Base-by-base conservation (phyloP, 2,329 filamentous ascomycete genomes). In the Exophiala alcalophila region DNA sequence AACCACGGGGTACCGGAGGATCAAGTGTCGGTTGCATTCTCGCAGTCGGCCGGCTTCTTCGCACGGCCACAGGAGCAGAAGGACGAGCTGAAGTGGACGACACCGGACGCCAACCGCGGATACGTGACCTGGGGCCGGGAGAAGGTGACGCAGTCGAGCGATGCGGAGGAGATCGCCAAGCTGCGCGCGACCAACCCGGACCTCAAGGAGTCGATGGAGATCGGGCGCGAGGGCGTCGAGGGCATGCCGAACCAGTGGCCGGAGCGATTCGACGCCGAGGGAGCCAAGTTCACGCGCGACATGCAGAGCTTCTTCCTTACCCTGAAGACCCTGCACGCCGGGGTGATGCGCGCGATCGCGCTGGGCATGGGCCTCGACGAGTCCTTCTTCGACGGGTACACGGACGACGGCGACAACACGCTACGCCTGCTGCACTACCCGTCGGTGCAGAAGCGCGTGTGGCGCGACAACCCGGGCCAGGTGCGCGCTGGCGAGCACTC, bases 261-360 rank as follows among this genome's bases (percentile, higher is more conserved):
- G 0, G 74, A 76, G 34, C 24, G 27, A 3, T 30, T 38, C 19
- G 49, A 47, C 32, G 73, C 73, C 19, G 73, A 74, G 20, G 78
- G 75, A 3, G 69, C 75, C 30, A 61, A 68, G 2, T 94, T 94
- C 69, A 82, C 79, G 57, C 57, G 69, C n/a, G 74, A 74, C 12
- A 94, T 94, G 87, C 62, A 81, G 34, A 65, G 65, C 3, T 96
- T 96, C 64, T 85, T 84, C 54, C 73, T 73, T n/a, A 72, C 73
- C 47, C 94, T 88, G 65, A 86, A 88, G 62, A 61, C 67, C 10
- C 63, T 96, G 41, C 85, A 96, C 63, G 70, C 78, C 19, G 72
- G 89, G 51, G 77, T 94, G 14, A 94, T 94, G 87, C 73, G 83
- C 4, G 86, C 87, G 6, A 86, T 94, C 50, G 87, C 86, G 0